Conservation (phyloP, 768 basidiomycete species). For the Crepidotus variabilis region DNA sequence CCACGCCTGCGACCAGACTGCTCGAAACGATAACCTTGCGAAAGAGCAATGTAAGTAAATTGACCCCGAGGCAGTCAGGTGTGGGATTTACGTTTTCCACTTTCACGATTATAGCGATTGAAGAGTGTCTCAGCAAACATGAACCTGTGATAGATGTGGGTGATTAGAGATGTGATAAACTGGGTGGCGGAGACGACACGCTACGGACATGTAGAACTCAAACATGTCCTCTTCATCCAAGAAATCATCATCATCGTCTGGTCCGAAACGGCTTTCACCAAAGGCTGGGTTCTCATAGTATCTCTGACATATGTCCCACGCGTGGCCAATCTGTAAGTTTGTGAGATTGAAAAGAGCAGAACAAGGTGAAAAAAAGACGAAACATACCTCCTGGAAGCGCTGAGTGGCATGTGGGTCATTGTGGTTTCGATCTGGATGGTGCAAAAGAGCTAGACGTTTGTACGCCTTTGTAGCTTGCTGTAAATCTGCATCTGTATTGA, state of each 20-base stretch:
- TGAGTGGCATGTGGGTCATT: constrained; percentile 27
- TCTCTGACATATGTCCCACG: constrained; percentile 29
- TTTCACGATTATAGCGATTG: constrained; percentile 20
- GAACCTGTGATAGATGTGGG: constrained; percentile 18
- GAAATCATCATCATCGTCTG: constrained; percentile 22
- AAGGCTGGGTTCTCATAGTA: constrained; percentile 32
- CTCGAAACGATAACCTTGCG: constrained; percentile 27
- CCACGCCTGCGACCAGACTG: constrained; percentile 14
- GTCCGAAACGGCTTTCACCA: constrained; percentile 15
- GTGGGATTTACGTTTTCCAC: constrained; percentile 24
- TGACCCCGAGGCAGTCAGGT: constrained; percentile 1
- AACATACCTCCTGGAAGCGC: constrained; percentile 29
- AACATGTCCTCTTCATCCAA: constrained; percentile 26
- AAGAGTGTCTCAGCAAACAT: constrained; percentile 31
- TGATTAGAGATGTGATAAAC: constrained; percentile 5
- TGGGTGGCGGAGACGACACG: constrained; percentile 1
- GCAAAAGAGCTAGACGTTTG: constrained; percentile 26
- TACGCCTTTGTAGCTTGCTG: constrained; percentile 25
- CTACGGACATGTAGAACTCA: constrained; percentile 26
- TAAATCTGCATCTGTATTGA: constrained; percentile 21
- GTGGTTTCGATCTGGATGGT: constrained; percentile 32
- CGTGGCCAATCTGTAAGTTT: constrained; percentile 28
- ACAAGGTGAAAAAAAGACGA: constrained; percentile 2
- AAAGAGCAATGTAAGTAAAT: constrained; percentile 1
- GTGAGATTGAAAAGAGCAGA: constrained; percentile 13